These are phyloP conservation scores for Barnettozyma botsteinii DNA, from an alignment of 805 yeast genomes.

Conservation along the genomic window DNA sequence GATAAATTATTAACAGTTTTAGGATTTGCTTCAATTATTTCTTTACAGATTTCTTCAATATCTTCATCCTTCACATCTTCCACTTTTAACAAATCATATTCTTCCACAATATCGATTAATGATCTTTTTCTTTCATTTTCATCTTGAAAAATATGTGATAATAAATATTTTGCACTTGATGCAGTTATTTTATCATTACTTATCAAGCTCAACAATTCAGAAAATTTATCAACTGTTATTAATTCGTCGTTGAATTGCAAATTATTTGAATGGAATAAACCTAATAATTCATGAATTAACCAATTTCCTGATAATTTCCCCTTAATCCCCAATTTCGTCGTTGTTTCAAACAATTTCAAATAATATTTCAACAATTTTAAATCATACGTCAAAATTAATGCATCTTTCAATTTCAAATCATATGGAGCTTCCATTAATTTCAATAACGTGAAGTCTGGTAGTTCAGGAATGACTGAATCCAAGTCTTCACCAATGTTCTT, in stretches of 20 bases:
- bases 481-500: conserved; percentile 38
- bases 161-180: conserved; percentile 60
- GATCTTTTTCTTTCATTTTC: conserved; percentile 31
- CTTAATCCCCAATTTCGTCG: neutral
- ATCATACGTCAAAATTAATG: conserved; percentile 56
- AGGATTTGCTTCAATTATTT: conserved; percentile 36
- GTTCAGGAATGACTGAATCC: conserved; percentile 39
- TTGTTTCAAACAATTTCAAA: conserved; percentile 32
- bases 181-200: conserved; percentile 44
- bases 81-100: conserved; percentile 42
- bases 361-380: conserved; percentile 50
- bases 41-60: conserved; percentile 27
- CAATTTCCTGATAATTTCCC: conserved; percentile 57
- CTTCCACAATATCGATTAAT: conserved; percentile 45
- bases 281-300: conserved; percentile 77
- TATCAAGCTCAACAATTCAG: conserved; percentile 50
- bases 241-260: conserved; percentile 27
- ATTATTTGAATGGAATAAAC: conserved; percentile 53
- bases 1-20: conserved; percentile 52
- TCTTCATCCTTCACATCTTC: conserved; percentile 29
- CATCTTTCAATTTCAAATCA: conserved; percentile 62
- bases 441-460: conserved; percentile 56
- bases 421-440: conserved; percentile 45
- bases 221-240: conserved; percentile 40
- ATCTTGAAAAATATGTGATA: conserved; percentile 54